Evolutionary conservation across 2,329 filamentous ascomycete species (phyloP), one percentile per base, ranked within the genome.

Genomic region (Xylariaceae sp.): DNA sequence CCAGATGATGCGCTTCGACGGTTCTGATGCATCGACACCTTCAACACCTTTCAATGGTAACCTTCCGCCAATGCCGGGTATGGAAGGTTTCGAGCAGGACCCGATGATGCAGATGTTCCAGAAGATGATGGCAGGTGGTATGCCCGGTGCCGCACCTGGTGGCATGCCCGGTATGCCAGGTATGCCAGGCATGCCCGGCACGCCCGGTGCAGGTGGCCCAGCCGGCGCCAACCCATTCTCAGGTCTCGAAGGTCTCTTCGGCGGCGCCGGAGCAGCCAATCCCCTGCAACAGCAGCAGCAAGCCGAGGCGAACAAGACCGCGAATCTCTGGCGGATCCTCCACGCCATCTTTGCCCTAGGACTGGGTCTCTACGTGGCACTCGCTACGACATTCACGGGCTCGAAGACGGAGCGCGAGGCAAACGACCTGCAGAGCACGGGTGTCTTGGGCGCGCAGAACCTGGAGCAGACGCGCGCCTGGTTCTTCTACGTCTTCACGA

Each of bases 401-500:
- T 84, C 83, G 37, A 83, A 83, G 69, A 66, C 80, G 5, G 82
- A 85, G 67, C 83, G 89, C 35, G 80, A 84, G 57, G 63, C 67
- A 18, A 70, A 74, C 6, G 69, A 68, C 1, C 73, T 77, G 35
- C 71, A 74, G 13, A 73, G 74, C 52, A 66, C 68, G 72, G 41
- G 76, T 15, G n/a, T 60, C 47, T 35, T 63, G 35, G 58, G 61
- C 17, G 63, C 61, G 44, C 57, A 68, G 59, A 62, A 70, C 57
- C 65, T 76, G 56, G 72, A 73, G 55, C 70, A 71, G 58, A 70
- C 73, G 39, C 71, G 78, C 47, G 77, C 77, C 51, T 79, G 80
- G 62, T 87, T 92, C 74, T 92, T 93, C 73, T 90, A 86, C 77
- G 81, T 89, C n/a, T 94, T 93, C 71, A 87, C 88, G 4, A 90